Base-by-base conservation (phyloP, 371 early-diverging fungal species). In the Mucor sp. region DNA sequence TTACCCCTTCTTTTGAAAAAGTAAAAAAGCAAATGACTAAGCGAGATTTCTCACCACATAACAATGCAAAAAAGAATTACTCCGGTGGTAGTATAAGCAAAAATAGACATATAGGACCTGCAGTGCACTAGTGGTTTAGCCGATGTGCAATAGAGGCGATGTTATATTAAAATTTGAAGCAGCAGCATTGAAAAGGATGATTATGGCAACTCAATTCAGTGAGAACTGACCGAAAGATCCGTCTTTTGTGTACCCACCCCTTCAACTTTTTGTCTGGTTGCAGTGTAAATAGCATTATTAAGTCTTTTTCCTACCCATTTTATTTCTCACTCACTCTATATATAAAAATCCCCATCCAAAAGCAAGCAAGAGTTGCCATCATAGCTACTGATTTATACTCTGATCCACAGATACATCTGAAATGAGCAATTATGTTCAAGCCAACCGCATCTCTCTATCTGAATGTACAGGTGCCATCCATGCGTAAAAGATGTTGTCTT, bases 241-340 rank as follows among this genome's bases (percentile, higher is more conserved):
- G 19, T 47, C 14, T 25, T 35, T 21, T 53, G 53, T 53, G 53
- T 53, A 53, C 53, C 53, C 53, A 5, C 53, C 17, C 25, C 23
- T 27, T 53, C 53, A 53, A 53, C 5, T 25, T 12, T 53, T 12
- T 53, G 27, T 25, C 23, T 53, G 27, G 27, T 53, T 53, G 53
- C 53, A 53, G 53, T 53, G 53, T 27, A 53, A 53, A 27, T 53
- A 53, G 53, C 25, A 53, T 53, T 53, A 25, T 23, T 53, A 53
- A 53, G 23, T 15, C 25, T 53, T 53, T 53, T 53, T 53, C 25
- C 2, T 4, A 27, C 53, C 6, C 1, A 53, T 27, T 25, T 25
- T 25, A 53, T 14, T 53, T 53, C 53, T 53, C 53, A 53, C 53
- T 53, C 53, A n/a, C n/a, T n/a, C n/a, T n/a, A n/a, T n/a, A n/a